Percentiles rank a stretch among this genome's conserved stretches.
Evolutionary conservation across 768 basidiomycete genomes (phyloP).

Genomic region (Leccinum subgranulosum): DNA sequence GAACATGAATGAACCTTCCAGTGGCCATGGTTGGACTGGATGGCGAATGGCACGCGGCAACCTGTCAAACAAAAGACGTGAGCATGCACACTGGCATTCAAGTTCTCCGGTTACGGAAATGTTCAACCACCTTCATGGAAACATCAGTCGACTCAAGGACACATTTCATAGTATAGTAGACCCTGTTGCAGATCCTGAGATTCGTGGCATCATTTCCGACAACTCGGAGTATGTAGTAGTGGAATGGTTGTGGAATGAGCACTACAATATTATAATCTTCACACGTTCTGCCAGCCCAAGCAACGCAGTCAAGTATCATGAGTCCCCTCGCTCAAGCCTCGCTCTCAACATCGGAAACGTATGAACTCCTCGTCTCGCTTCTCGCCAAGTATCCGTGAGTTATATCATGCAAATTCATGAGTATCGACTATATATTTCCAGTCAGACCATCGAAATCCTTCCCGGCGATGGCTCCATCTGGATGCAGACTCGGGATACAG

Average conservation of each 20-base stretch:
- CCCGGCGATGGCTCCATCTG: conserved; percentile 55
- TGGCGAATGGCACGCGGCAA: neutral
- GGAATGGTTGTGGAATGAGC: neutral
- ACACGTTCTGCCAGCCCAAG: neutral
- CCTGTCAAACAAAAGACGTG: neutral
- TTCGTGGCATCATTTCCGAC: neutral
- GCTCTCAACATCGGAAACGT: conserved; percentile 3
- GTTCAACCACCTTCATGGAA: neutral
- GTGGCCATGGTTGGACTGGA: conserved; percentile 5
- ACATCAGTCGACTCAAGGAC: neutral
- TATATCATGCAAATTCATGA: neutral
- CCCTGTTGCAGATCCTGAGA: neutral
- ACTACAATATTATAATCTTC: neutral
- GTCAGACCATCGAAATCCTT: conserved; percentile 55
- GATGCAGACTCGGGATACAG: conserved; percentile 20
- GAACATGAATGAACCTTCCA: conserved; percentile 11
- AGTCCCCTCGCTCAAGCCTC: neutral
- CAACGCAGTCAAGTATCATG: neutral
- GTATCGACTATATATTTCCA: conserved; percentile 2
- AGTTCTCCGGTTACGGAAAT: neutral
- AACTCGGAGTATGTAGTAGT: neutral
- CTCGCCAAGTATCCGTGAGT: conserved; percentile 28
- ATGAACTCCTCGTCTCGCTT: conserved; percentile 24
- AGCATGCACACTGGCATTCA: conserved; percentile 16
- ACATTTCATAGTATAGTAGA: neutral